Percentiles rank a stretch among this genome's conserved stretches.
Evolutionary conservation across 495 filamentous ascomycete genomes (phyloP).

Genomic region (Daldinia decipiens): DNA sequence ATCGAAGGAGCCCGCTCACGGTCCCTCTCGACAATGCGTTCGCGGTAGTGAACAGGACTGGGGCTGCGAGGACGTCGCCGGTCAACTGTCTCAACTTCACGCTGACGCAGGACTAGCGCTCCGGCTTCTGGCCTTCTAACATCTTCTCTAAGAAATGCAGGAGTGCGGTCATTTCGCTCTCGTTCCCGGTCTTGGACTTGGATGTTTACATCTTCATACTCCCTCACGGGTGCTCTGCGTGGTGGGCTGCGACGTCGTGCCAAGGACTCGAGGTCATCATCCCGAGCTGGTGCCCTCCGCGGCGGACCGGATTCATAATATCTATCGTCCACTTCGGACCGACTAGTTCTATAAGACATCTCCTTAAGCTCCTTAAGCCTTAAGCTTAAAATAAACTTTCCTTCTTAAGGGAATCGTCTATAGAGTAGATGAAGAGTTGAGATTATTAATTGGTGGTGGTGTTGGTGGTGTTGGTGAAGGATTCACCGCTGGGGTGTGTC

Average conservation of each 20-base stretch:
- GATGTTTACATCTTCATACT: constrained; percentile 53
- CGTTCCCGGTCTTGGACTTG: constrained; percentile 51
- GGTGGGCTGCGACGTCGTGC: constrained; percentile 50
- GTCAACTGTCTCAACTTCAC: constrained; percentile 59
- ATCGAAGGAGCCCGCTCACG: constrained; percentile 46
- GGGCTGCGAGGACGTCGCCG: constrained; percentile 54
- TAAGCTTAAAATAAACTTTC: constrained; percentile 10
- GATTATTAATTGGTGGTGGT: constrained; percentile 27
- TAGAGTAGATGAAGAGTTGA: constrained; percentile 29
- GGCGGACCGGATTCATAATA: constrained; percentile 47
- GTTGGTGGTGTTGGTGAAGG: constrained; percentile 10
- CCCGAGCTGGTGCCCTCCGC: constrained; percentile 31
- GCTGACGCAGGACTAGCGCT: constrained; percentile 56
- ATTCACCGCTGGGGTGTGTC: constrained; percentile 43
- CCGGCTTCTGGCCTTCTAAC: constrained; percentile 52
- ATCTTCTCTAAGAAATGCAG: constrained; percentile 56
- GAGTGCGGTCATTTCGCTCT: constrained; percentile 49
- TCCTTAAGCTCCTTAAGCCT: constrained; percentile 29
- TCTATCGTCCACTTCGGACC: constrained; percentile 55
- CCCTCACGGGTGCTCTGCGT: constrained; percentile 47
- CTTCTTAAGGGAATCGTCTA: constrained; percentile 13
- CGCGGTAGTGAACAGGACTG: constrained; percentile 55
- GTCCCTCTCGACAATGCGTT: constrained; percentile 58
- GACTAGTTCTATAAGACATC: constrained; percentile 46
- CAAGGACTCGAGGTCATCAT: constrained; percentile 41